phyloP scores from a whole-genome alignment of 768 basidiomycete genomes.

The Termitomyces sp. region DNA sequence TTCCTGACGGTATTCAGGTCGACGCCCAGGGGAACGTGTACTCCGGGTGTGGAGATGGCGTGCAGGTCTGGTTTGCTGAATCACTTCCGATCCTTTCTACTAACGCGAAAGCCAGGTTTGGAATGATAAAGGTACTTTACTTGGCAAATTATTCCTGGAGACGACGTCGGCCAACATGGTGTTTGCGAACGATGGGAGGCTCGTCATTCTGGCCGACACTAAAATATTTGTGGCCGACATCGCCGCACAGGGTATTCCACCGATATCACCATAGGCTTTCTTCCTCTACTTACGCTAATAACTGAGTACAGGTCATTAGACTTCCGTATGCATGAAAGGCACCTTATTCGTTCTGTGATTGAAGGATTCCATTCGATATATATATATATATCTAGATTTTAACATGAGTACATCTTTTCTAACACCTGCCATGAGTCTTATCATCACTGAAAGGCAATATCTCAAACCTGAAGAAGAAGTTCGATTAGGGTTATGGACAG shows the following conservation, averaged over 20 bases:
- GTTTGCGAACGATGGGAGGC: constrained; percentile 37
- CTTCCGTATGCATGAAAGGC: not conserved
- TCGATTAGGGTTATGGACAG: too few relatives aligned
- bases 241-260: constrained; percentile 28
- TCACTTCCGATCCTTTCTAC: not conserved
- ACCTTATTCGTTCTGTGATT: too few relatives aligned
- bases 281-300: too few relatives aligned
- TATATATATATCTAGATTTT: too few relatives aligned
- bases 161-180: constrained; percentile 41
- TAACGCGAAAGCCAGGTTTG: constrained; percentile 37
- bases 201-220: constrained; percentile 45
- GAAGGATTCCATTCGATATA: too few relatives aligned
- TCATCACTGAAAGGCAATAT: too few relatives aligned
- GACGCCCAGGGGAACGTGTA: constrained; percentile 66
- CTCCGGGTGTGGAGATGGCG: constrained; percentile 66
- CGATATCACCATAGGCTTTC: constrained; percentile 3
- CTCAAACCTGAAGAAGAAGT: too few relatives aligned
- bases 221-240: constrained; percentile 45
- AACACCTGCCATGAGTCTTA: too few relatives aligned
- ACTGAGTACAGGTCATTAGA: not conserved
- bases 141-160: constrained; percentile 64
- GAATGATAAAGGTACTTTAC: constrained; percentile 48
- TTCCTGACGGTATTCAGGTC: constrained; percentile 65
- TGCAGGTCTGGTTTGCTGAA: constrained; percentile 38
- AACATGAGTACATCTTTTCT: too few relatives aligned